A percentile compares a stretch with the other conserved stretches of the same genome.
These are phyloP conservation scores for Micromonas commoda DNA, from an alignment of 139 green algal species.

Conservation along the genomic window DNA sequence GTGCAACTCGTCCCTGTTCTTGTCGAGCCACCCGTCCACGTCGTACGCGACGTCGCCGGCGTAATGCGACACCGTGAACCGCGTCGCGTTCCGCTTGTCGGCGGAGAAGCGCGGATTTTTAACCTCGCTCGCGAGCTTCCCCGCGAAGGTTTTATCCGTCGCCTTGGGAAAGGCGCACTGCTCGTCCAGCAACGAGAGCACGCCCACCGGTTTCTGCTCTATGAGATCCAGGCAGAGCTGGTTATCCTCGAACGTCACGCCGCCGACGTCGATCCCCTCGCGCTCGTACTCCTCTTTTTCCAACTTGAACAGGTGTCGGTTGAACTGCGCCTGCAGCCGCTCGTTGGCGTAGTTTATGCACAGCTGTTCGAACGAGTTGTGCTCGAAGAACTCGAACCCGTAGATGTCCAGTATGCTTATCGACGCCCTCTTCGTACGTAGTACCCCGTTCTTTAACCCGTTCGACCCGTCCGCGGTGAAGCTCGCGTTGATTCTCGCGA, in stretches of 20 bases:
- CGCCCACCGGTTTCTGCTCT: conserved; percentile 34
- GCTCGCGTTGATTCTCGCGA: conserved; percentile 31
- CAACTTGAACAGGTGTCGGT: conserved; percentile 39
- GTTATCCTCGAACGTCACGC: conserved; percentile 42
- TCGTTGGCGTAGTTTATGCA: conserved; percentile 49
- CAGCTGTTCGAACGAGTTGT: conserved; percentile 44
- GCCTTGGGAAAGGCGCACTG: conserved; percentile 41
- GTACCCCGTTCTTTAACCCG: not conserved
- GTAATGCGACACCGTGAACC: conserved; percentile 35
- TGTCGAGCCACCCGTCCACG: conserved; percentile 29
- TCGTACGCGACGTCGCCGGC: conserved; percentile 37
- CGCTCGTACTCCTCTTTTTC: conserved; percentile 38
- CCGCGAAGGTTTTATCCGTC: conserved; percentile 43
- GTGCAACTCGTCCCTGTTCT: conserved; percentile 34
- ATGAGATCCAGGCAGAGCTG: conserved; percentile 36
- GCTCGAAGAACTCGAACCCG: conserved; percentile 41
- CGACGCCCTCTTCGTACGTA: not conserved
- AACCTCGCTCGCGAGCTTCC: conserved; percentile 21
- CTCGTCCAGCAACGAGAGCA: conserved; percentile 41
- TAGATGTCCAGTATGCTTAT: conserved; percentile 45
- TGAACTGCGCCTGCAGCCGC: conserved; percentile 44
- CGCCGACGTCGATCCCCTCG: conserved; percentile 39
- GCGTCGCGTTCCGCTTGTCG: conserved; percentile 27
- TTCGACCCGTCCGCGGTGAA: conserved; percentile 3
- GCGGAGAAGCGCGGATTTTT: no score